These are phyloP conservation scores for Fusarium devonianum DNA, from an alignment of 2,329 filamentous ascomycete genomes.

Conservation along the genomic window DNA sequence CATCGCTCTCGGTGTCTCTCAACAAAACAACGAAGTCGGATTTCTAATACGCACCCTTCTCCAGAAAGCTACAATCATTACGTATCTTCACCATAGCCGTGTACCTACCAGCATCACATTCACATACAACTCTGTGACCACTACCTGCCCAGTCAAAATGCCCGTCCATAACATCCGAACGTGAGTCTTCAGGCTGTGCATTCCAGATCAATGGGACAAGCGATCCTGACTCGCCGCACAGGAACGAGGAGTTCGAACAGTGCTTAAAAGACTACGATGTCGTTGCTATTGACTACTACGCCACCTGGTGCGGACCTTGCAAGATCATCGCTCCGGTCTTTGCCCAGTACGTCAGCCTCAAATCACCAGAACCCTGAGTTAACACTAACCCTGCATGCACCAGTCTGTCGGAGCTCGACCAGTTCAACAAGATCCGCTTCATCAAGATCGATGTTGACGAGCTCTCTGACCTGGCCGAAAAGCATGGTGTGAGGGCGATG, in stretches of 20 bases:
- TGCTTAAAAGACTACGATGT: neutral
- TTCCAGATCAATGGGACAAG: no score
- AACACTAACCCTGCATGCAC: neutral
- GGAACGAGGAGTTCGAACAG: neutral
- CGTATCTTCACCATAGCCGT: no score
- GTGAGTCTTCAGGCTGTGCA: no score
- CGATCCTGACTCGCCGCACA: neutral
- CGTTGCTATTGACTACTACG: conserved; percentile 11
- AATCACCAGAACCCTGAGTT: no score
- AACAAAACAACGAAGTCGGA: no score
- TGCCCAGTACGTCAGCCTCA: neutral
- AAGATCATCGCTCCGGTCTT: neutral
- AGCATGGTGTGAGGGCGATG: conserved; percentile 8
- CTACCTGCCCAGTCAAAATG: neutral
- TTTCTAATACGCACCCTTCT: no score
- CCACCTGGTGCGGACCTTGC: conserved; percentile 19
- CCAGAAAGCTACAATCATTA: no score
- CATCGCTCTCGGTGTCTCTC: no score
- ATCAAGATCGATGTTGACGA: conserved; percentile 4
- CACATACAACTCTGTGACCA: neutral
- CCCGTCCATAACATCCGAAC: neutral
- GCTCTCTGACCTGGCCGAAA: neutral
- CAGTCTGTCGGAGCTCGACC: neutral
- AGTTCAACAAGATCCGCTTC: neutral
- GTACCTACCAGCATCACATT: no score